Conservation (phyloP, 2,329 filamentous ascomycete species). For the Exophiala calicioides region DNA sequence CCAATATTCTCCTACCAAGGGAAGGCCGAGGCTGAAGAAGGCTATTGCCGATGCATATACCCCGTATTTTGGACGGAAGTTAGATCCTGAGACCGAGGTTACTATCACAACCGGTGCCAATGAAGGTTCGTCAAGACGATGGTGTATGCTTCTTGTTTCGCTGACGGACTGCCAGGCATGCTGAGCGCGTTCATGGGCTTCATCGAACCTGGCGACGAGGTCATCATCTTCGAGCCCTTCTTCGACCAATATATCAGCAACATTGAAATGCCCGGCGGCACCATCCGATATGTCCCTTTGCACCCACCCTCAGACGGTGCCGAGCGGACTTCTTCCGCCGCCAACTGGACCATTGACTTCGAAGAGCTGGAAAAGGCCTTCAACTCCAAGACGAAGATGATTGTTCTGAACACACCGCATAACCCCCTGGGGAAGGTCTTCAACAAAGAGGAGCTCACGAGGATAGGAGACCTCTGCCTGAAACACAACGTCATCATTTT, state of each 20-base stretch:
- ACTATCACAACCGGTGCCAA: conserved; percentile 77
- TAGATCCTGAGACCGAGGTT: conserved; percentile 89
- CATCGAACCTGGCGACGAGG: conserved; percentile 89
- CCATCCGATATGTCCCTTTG: conserved; percentile 92
- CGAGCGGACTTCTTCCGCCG: conserved; percentile 76
- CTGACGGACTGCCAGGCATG: conserved; percentile 61
- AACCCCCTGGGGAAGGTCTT: conserved; percentile 98
- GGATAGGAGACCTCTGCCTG: conserved; percentile 84
- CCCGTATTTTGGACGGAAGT: conserved; percentile 75
- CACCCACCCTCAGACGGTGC: conserved; percentile 82
- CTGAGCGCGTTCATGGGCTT: conserved; percentile 98
- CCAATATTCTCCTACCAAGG: conserved; percentile 91
- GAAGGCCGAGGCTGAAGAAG: conserved; percentile 85
- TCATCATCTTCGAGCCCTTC: conserved; percentile 97
- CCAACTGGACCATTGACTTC: conserved; percentile 86
- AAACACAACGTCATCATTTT: conserved; percentile 94
- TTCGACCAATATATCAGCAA: conserved; percentile 99
- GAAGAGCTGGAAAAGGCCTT: conserved; percentile 78
- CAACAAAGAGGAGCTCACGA: conserved; percentile 76
- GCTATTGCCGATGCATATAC: conserved; percentile 92
- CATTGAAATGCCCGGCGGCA: conserved; percentile 96
- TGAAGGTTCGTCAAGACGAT: conserved; percentile 47
- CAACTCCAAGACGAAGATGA: conserved; percentile 89
- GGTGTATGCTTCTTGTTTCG: no score
- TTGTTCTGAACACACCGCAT: conserved; percentile 71